Conservation (phyloP, 2,329 filamentous ascomycete genomes). For the Fusarium incarnatum region DNA sequence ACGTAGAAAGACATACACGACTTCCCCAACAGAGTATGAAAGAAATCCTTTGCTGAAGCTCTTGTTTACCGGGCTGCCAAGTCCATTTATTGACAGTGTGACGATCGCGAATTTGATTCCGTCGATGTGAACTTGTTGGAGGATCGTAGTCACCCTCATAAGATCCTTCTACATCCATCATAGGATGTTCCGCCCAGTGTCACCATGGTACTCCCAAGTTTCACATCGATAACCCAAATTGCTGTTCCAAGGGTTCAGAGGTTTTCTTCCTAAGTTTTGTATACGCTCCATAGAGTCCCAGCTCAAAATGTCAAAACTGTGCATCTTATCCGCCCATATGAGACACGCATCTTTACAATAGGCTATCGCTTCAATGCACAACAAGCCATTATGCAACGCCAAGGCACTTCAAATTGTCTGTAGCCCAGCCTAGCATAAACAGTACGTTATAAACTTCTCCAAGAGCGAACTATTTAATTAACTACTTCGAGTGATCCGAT, state of each 20-base stretch:
- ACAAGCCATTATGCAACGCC: neutral
- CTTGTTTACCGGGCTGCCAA: neutral
- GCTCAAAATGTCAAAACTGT: neutral
- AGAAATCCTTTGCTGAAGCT: neutral
- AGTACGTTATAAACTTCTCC: neutral
- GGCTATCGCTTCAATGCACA: neutral
- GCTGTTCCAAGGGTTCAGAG: neutral
- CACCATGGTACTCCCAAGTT: neutral
- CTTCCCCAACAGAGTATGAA: neutral
- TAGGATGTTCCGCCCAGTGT: neutral
- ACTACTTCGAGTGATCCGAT: neutral
- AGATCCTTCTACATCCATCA: neutral
- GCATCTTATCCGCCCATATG: neutral
- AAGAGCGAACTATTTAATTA: neutral
- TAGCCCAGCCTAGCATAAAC: neutral
- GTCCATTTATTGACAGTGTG: neutral
- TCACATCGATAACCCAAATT: neutral
- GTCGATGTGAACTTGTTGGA: neutral
- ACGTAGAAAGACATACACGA: neutral
- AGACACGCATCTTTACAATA: neutral
- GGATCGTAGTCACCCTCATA: neutral
- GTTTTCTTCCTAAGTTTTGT: accelerated
- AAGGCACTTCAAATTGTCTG: neutral
- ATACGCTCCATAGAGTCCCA: accelerated
- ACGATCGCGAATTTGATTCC: neutral